Base-by-base conservation (phyloP, 371 early-diverging fungal genomes). In the Thermomucor indicae-seudaticae region DNA sequence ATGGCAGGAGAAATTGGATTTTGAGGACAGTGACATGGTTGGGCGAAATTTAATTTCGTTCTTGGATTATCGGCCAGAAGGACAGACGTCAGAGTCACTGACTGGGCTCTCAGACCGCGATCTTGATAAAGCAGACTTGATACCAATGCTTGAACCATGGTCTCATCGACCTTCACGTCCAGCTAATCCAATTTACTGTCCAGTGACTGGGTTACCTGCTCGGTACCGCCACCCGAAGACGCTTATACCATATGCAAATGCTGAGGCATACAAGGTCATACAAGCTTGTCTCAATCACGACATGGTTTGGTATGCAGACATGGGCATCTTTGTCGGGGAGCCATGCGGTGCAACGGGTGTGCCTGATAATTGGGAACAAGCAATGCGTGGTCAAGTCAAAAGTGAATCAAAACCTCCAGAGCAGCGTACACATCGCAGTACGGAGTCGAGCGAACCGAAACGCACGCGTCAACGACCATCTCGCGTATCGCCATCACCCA, bases 151-250 rank as follows among this genome's bases (percentile, higher is more conserved):
- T 4, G 41, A 44, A 1, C 19, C 37, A 20, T 76, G 76, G 76
- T 31, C 56, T 11, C 55, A 62, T n/a, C 63, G 62, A 25, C 29
- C 41, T 1, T 51, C 63, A 12, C 63, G 66, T 44, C 74, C 78
- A 0, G 51, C 54, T 1, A 57, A 70, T 29, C 73, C 77, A 6
- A 43, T 57, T 1, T 8, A 65, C 2, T 89, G 89, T 50, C 83
- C 80, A 3, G 73, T 89, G 41, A 85, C 86, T 1, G 88, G 88
- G 10, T 53, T 80, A n/a, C 58, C 69, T 2, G 89, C 88, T 12
- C 74, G 68, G 27, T 89, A 85, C 62, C 68, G 67, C 12, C 85
- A 87, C 51, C 88, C 88, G 3, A 51, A 38, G 16, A 80, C 84
- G 2, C 64, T 59, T 8, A 67, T 84, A 5, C 89, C 88, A 0